These are phyloP conservation scores for Piper betle DNA, from an alignment of 164 flowering plant genomes.

Conservation along the genomic window DNA sequence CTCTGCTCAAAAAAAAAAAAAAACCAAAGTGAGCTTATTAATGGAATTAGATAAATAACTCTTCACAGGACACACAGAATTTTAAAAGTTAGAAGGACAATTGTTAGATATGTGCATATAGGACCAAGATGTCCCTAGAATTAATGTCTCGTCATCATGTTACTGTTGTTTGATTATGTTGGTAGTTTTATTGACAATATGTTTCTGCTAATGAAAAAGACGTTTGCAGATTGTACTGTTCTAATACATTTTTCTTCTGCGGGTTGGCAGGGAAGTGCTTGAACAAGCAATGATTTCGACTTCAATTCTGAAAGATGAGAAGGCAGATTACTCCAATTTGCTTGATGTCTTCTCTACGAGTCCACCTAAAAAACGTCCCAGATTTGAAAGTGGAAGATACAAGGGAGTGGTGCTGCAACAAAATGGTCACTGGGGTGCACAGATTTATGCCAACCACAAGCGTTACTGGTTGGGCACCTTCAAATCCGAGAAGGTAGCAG, in stretches of 20 bases:
- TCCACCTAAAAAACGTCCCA: slow-evolving; percentile 12
- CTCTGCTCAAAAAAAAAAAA: slow-evolving; percentile 25
- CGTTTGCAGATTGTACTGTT: not conserved
- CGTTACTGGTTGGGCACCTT: slow-evolving; percentile 67
- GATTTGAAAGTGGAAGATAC: slow-evolving; percentile 14
- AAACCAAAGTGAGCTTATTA: not conserved
- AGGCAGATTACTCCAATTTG: slow-evolving; percentile 17
- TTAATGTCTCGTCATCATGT: not conserved
- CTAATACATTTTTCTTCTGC: not conserved
- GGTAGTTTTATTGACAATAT: too few species aligned
- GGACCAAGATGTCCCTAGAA: too few species aligned
- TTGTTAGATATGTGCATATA: too few species aligned
- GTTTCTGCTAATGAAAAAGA: too few species aligned
- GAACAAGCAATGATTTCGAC: not conserved
- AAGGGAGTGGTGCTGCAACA: slow-evolving; percentile 56
- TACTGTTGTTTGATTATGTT: not conserved
- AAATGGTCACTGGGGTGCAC: slow-evolving; percentile 64
- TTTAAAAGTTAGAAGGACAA: not conserved
- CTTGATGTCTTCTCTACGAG: slow-evolving; percentile 10
- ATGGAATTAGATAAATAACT: too few species aligned
- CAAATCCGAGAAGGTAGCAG: slow-evolving; percentile 45
- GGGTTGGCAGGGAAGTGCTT: not conserved
- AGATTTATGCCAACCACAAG: slow-evolving; percentile 47
- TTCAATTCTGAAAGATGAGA: not conserved
- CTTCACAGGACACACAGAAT: too few species aligned